Base-by-base conservation (phyloP, 2,329 filamentous ascomycete species). In the Neofusicoccum kwambonambiense region DNA sequence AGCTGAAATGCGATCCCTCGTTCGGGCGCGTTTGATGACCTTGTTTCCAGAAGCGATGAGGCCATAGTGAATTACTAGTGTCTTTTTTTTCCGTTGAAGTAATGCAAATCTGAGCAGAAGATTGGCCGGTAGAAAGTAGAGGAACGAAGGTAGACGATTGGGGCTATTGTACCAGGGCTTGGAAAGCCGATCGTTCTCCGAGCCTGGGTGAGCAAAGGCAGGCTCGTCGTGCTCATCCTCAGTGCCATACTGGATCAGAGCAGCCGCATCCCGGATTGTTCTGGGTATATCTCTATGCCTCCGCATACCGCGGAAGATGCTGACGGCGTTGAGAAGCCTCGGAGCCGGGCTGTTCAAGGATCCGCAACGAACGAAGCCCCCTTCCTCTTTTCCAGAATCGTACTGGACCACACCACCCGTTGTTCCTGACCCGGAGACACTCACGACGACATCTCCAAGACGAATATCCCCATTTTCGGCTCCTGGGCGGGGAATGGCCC, bases 361-460 rank as follows among this genome's bases (percentile, higher is more conserved):
- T 13, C 58, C 58, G 9, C 15, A 17, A 4, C 22, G 22, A 31
- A n/a, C 3, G 31, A 52, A 37, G 0, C 49, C 49, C 31, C 7
- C 15, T 3, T 50, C 31, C 11, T 47, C 64, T 54, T 72, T 72
- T 1, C 71, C 72, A 52, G 68, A 70, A 15, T 71, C 69, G 42
- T 75, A 76, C n/a, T 76, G 74, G 3, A 75, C 39, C 0, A 77
- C 70, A 1, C 71, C 70, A 3, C 68, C 68, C 1, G 67, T 37
- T 0, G 39, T 58, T 41, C 66, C 62, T 8, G 65, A 56, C 12
- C 35, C 35, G 12, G 13, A 67, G 67, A n/a, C 12, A 44, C 72
- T 70, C 4, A 77, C 71, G 0, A 74, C 71, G 17, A 70, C 51
- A 12, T 69, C 61, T 1, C 51, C 71, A 19, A 78, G 67, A 8